phyloP scores from a whole-genome alignment of 2,329 filamentous ascomycete species.

The Verticillium dahliae region DNA sequence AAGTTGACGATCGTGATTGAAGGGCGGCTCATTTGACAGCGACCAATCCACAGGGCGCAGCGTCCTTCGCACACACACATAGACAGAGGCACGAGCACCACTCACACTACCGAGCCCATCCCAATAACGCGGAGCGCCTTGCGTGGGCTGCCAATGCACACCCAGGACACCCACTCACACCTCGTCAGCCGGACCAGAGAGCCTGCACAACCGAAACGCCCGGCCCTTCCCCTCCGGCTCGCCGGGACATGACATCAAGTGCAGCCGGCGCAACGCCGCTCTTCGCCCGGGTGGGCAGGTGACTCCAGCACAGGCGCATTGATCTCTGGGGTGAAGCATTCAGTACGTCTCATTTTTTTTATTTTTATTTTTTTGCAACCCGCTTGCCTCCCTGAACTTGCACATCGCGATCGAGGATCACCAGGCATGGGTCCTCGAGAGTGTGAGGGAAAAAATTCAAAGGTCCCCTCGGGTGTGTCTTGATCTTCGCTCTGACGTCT shows the following conservation, averaged over 20 bases:
- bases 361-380: too few species aligned
- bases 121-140: too few species aligned
- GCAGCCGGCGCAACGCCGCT: not conserved
- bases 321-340: not conserved
- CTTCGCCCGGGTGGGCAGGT: not conserved
- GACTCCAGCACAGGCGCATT: not conserved
- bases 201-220: not conserved
- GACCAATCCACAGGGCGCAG: not conserved
- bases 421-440: not conserved
- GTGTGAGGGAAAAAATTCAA: too few species aligned
- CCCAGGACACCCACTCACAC: not conserved
- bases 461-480: not conserved
- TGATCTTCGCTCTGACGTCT: not conserved
- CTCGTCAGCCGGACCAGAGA: not conserved
- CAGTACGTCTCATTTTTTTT: too few species aligned
- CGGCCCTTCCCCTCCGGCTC: not conserved
- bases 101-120: not conserved
- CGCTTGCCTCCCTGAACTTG: not conserved
- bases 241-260: not conserved
- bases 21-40: not conserved
- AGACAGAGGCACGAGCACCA: not conserved
- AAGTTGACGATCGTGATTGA: not conserved
- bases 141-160: too few species aligned
- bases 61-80: not conserved
- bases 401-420: not conserved